Conservation (phyloP, 352 stramenopile species). For the Pythium phragmitis region DNA sequence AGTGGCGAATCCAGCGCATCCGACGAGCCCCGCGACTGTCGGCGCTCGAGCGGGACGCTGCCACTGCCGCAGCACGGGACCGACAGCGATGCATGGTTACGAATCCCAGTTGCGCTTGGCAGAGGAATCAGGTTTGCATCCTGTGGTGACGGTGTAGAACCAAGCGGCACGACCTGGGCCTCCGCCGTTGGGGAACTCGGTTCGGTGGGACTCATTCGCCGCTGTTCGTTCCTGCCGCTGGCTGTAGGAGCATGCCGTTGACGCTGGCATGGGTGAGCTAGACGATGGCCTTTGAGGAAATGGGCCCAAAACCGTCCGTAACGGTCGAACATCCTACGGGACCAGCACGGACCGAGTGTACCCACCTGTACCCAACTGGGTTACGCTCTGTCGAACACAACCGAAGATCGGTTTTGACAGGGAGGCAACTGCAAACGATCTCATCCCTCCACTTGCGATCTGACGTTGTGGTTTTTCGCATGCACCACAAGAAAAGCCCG, state of each 20-base stretch:
- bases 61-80: too few relatives aligned
- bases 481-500: background rate
- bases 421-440: constrained; percentile 24
- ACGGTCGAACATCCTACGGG: background rate
- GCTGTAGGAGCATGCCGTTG: too few relatives aligned
- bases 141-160: background rate
- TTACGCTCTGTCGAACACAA: constrained; percentile 2
- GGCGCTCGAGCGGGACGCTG: background rate
- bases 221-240: background rate
- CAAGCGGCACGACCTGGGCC: background rate
- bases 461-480: background rate
- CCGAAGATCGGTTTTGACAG: constrained; percentile 23
- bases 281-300: background rate
- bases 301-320: constrained; percentile 7
- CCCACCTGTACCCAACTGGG: background rate
- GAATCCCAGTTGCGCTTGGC: background rate
- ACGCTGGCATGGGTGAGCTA: background rate
- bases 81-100: background rate
- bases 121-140: background rate
- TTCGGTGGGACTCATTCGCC: constrained; percentile 13
- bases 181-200: background rate
- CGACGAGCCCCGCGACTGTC: background rate
- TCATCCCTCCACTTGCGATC: background rate
- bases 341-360: background rate
- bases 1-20: background rate